Percentiles rank a stretch among this genome's conserved stretches.
Evolutionary conservation across 805 yeast genomes (phyloP).

Genomic region (Candida corydali): DNA sequence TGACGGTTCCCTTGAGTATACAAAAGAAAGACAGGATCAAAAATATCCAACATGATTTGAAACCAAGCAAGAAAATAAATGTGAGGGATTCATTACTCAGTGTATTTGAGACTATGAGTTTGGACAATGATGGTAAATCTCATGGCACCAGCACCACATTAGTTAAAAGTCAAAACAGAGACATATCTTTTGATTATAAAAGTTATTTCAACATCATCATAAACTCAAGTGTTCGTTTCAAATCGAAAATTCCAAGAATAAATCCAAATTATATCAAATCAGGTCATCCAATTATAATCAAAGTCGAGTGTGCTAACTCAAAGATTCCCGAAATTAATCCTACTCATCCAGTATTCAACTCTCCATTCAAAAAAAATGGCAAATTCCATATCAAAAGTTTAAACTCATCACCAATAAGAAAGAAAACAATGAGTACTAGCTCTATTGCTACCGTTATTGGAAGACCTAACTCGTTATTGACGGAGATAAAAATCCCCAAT

Average conservation of each 20-base stretch:
- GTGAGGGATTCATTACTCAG: constrained; percentile 8
- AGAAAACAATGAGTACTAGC: neutral
- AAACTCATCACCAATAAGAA: constrained; percentile 2
- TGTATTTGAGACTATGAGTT: constrained; percentile 5
- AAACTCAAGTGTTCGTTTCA: constrained; percentile 3
- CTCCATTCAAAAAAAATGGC: constrained; percentile 14
- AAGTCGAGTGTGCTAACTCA: constrained; percentile 10
- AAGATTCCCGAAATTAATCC: constrained; percentile 11
- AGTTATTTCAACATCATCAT: constrained; percentile 7
- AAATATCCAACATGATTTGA: constrained; percentile 15
- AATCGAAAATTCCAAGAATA: constrained; percentile 25
- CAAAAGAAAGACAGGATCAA: constrained; percentile 25
- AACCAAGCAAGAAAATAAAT: constrained; percentile 7
- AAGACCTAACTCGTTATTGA: constrained; percentile 5
- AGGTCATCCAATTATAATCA: constrained; percentile 22
- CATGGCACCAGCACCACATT: constrained; percentile 9
- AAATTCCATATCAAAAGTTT: neutral
- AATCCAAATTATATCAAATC: constrained; percentile 14
- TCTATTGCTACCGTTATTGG: constrained; percentile 3
- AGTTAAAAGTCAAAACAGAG: constrained; percentile 1
- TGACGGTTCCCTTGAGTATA: constrained; percentile 30
- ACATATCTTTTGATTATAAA: constrained; percentile 4
- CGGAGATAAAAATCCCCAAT: constrained; percentile 8
- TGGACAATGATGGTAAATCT: constrained; percentile 7
- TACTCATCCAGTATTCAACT: constrained; percentile 27